phyloP scores from a whole-genome alignment of 1,284 basidiomycete genomes.

The Cutaneotrichosporon cyanovorans region DNA sequence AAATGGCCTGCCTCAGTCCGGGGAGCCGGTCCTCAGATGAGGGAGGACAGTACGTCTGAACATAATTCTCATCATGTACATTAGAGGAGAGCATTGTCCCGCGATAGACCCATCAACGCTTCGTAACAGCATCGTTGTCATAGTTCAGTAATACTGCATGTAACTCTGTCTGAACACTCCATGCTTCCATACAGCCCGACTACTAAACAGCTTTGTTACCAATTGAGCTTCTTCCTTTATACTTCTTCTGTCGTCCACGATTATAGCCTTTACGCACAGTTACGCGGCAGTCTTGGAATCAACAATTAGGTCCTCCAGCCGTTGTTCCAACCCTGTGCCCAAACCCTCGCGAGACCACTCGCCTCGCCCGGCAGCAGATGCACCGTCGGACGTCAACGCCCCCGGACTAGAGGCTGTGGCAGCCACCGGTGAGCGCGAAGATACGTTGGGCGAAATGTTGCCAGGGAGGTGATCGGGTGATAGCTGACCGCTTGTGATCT shows the following conservation, averaged over 20 bases:
- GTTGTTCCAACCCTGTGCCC: conserved; percentile 68
- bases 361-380: conserved; percentile 38
- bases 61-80: background rate
- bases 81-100: background rate
- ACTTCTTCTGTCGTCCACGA: background rate
- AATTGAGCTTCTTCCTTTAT: too few species aligned
- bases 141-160: too few species aligned
- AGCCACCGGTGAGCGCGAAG: conserved; percentile 47
- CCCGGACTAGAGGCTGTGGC: conserved; percentile 5
- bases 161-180: background rate
- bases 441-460: conserved; percentile 33
- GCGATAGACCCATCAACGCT: too few species aligned
- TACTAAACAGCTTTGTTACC: background rate
- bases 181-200: background rate
- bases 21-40: background rate
- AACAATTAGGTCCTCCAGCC: conserved; percentile 52
- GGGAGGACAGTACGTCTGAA: background rate
- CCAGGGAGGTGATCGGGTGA: conserved; percentile 45
- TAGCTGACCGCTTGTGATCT: conserved; percentile 54
- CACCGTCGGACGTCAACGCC: background rate
- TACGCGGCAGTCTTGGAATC: conserved; percentile 1
- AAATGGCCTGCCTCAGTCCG: conserved; percentile 1
- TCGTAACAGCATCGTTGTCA: too few species aligned
- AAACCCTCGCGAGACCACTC: conserved; percentile 78
- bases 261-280: too few species aligned